Evolutionary conservation across 2,329 filamentous ascomycete genomes (phyloP), one percentile per base, ranked within the genome.

Genomic region (Calcarisporium arbuscula): DNA sequence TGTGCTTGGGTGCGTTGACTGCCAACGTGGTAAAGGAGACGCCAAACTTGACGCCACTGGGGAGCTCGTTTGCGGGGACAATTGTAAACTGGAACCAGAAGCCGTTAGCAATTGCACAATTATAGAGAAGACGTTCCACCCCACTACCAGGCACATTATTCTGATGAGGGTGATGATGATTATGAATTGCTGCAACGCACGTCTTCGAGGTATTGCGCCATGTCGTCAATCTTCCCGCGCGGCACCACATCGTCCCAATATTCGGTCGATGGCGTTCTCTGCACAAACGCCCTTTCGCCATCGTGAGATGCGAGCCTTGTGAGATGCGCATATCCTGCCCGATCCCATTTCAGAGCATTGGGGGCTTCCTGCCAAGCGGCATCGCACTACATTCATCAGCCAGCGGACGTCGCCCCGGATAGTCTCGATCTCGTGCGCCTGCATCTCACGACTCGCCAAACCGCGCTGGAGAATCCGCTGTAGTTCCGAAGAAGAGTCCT

Each of bases 341-440:
- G 52, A 34, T 67, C 64, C 62, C 63, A 67, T 19, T 54, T 56
- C 27, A 66, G 39, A 0, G 62, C 62, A 30, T 66, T 65, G n/a
- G n/a, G n/a, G n/a, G n/a, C n/a, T n/a, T n/a, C n/a, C n/a, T n/a
- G n/a, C n/a, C n/a, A n/a, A n/a, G n/a, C n/a, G n/a, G n/a, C n/a
- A n/a, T n/a, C n/a, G n/a, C n/a, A n/a, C n/a, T n/a, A n/a, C n/a
- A n/a, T n/a, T n/a, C n/a, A n/a, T n/a, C n/a, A n/a, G n/a, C n/a
- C n/a, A n/a, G n/a, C n/a, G n/a, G n/a, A n/a, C n/a, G n/a, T n/a
- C n/a, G n/a, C n/a, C n/a, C n/a, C n/a, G n/a, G n/a, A n/a, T n/a
- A n/a, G n/a, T n/a, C n/a, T n/a, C n/a, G n/a, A n/a, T n/a, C n/a
- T n/a, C n/a, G n/a, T n/a, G n/a, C n/a, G n/a, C n/a, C n/a, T n/a